A percentile compares a stretch with the other conserved stretches of the same genome.
Evolutionary conservation across 495 filamentous ascomycete genomes (phyloP).

Genomic region (Pseudoneurospora amorphoporcata): DNA sequence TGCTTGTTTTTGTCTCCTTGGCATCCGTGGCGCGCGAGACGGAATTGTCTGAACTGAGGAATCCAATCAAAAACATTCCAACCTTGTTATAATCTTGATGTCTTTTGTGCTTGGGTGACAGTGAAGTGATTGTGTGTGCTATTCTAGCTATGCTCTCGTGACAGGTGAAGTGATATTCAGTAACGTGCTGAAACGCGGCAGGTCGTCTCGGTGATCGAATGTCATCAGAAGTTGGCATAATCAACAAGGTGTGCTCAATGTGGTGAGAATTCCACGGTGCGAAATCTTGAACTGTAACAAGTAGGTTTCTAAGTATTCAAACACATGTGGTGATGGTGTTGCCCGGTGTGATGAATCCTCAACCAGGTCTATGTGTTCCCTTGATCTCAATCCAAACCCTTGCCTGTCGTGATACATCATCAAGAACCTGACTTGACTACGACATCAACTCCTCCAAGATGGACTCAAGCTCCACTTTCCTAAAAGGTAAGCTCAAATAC

Average conservation of each 20-base stretch:
- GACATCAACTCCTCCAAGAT: constrained; percentile 76
- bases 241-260: no score
- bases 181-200: background rate
- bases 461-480: constrained; percentile 78
- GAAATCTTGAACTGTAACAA: background rate
- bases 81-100: constrained; percentile 14
- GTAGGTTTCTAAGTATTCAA: background rate
- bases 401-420: background rate
- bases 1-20: constrained; percentile 13
- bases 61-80: constrained; percentile 27
- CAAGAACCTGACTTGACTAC: constrained; percentile 9
- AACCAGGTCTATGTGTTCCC: background rate
- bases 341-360: background rate
- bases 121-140: background rate
- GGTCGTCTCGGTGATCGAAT: background rate
- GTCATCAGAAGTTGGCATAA: background rate
- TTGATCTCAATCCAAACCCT: background rate
- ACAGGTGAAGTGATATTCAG: no score
- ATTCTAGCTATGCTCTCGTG: no score
- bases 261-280: background rate
- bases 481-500: constrained; percentile 72
- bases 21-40: constrained; percentile 9
- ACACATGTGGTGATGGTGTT: background rate
- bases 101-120: background rate
- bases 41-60: constrained; percentile 19